phyloP scores from a whole-genome alignment of 352 stramenopile genomes.

The Phytopythium delawarense region DNA sequence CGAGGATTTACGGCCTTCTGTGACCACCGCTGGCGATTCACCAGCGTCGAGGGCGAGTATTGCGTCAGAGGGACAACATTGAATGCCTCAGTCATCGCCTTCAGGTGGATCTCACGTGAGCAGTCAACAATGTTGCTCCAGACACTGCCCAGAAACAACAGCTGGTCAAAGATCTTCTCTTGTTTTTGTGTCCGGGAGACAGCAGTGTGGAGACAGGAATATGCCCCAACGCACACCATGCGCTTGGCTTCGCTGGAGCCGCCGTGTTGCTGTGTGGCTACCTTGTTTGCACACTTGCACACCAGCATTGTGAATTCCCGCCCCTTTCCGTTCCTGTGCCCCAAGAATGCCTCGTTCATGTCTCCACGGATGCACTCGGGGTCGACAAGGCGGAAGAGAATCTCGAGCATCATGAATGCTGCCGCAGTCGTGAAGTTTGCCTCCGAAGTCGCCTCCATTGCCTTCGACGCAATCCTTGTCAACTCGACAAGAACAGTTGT shows the following conservation, averaged over 20 bases:
- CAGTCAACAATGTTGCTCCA: conserved; percentile 69
- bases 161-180: conserved; percentile 85
- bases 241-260: conserved; percentile 30
- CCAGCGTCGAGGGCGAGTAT: conserved; percentile 33
- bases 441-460: conserved; percentile 30
- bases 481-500: conserved; percentile 43
- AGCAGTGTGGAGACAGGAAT: conserved; percentile 68
- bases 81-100: conserved; percentile 47
- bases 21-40: conserved; percentile 14
- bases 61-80: conserved; percentile 48
- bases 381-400: conserved; percentile 60
- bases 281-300: conserved; percentile 78
- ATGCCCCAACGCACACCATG: conserved; percentile 60
- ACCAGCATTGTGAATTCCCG: conserved; percentile 83
- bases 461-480: conserved; percentile 49
- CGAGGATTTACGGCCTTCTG: conserved; percentile 17
- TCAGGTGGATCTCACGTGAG: conserved; percentile 34
- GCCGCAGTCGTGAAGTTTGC: conserved; percentile 48
- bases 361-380: conserved; percentile 57
- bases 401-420: conserved; percentile 57
- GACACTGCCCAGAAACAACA: conserved; percentile 69
- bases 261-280: conserved; percentile 48
- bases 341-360: conserved; percentile 70
- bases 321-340: conserved; percentile 65
- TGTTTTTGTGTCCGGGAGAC: conserved; percentile 82